A percentile compares a stretch with the other conserved stretches of the same genome.
Evolutionary conservation across 164 flowering plant species (phyloP).

Genomic region (Taxillus chinensis): DNA sequence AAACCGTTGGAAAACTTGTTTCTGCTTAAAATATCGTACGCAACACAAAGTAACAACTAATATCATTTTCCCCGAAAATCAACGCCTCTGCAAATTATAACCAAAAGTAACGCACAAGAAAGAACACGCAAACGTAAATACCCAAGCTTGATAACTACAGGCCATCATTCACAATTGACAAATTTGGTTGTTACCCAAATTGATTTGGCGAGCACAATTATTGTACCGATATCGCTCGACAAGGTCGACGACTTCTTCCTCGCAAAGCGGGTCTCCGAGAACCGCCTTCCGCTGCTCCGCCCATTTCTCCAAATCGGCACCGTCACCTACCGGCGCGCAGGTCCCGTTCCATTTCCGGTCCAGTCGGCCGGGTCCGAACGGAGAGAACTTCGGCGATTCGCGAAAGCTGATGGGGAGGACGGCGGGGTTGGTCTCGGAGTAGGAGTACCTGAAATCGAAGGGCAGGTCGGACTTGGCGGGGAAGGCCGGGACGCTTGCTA

Average conservation of each 20-base stretch:
- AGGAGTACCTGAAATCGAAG: slow-evolving; percentile 77
- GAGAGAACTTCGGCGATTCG: slow-evolving; percentile 74
- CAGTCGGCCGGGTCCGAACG: slow-evolving; percentile 81
- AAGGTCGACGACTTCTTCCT: slow-evolving; percentile 60
- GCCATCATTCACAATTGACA: not conserved
- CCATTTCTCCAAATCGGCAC: slow-evolving; percentile 15
- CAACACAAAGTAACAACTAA: too few relatives aligned
- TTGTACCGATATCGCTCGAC: slow-evolving; percentile 76
- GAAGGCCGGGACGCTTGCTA: slow-evolving; percentile 1
- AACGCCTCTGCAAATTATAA: too few relatives aligned
- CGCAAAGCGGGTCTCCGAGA: slow-evolving; percentile 64
- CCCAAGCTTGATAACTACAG: not conserved
- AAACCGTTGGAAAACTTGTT: too few relatives aligned
- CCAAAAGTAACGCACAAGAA: not conserved
- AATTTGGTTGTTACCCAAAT: slow-evolving; percentile 39
- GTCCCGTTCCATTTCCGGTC: slow-evolving; percentile 85
- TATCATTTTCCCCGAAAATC: too few relatives aligned
- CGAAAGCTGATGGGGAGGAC: slow-evolving; percentile 69
- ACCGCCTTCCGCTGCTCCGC: slow-evolving; percentile 38
- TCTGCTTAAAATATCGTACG: too few relatives aligned
- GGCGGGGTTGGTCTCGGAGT: slow-evolving; percentile 54
- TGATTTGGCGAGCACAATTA: slow-evolving; percentile 75
- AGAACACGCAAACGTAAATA: not conserved
- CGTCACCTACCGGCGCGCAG: slow-evolving; percentile 35
- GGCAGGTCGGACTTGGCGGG: slow-evolving; percentile 55